Conservation (phyloP, 768 basidiomycete genomes). For the Boletus barrowsii region DNA sequence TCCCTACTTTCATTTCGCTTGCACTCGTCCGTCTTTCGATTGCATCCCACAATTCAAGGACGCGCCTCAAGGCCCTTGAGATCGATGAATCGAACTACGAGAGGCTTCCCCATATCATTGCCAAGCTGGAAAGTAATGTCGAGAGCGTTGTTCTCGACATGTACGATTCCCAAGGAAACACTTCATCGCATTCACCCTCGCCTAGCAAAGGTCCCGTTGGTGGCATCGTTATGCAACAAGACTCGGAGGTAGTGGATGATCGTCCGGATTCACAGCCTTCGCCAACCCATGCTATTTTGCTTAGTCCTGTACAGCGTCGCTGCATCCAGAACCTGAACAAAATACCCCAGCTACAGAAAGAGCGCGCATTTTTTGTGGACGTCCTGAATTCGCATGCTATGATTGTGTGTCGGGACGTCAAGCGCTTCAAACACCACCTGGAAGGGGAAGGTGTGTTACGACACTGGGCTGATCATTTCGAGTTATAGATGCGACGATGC, state of each 20-base stretch:
- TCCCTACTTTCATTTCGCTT: slow-evolving; percentile 57
- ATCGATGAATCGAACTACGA: slow-evolving; percentile 44
- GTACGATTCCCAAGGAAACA: slow-evolving; percentile 36
- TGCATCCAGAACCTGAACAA: slow-evolving; percentile 62
- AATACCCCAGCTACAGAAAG: slow-evolving; percentile 67
- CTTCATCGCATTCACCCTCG: slow-evolving; percentile 16
- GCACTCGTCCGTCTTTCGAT: slow-evolving; percentile 55
- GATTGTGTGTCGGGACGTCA: slow-evolving; percentile 67
- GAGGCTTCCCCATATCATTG: slow-evolving; percentile 56
- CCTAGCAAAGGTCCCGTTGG: neutral
- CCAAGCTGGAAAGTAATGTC: slow-evolving; percentile 55
- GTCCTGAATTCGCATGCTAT: slow-evolving; percentile 67
- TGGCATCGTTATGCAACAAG: neutral
- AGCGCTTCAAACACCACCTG: slow-evolving; percentile 54
- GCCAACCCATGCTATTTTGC: slow-evolving; percentile 42
- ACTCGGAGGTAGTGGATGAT: neutral
- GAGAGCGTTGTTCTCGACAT: slow-evolving; percentile 62
- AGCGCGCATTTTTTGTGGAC: slow-evolving; percentile 58
- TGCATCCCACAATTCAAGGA: slow-evolving; percentile 56
- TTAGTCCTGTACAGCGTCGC: slow-evolving; percentile 55
- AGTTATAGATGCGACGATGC: slow-evolving; percentile 30
- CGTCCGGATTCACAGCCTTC: slow-evolving; percentile 6
- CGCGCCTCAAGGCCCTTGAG: slow-evolving; percentile 65
- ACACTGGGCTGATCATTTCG: slow-evolving; percentile 69
- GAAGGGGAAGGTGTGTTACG: slow-evolving; percentile 63